A percentile compares a stretch with the other conserved stretches of the same genome.
Evolutionary conservation across 352 stramenopile species (phyloP).

Genomic region (Phytopythium litorale): DNA sequence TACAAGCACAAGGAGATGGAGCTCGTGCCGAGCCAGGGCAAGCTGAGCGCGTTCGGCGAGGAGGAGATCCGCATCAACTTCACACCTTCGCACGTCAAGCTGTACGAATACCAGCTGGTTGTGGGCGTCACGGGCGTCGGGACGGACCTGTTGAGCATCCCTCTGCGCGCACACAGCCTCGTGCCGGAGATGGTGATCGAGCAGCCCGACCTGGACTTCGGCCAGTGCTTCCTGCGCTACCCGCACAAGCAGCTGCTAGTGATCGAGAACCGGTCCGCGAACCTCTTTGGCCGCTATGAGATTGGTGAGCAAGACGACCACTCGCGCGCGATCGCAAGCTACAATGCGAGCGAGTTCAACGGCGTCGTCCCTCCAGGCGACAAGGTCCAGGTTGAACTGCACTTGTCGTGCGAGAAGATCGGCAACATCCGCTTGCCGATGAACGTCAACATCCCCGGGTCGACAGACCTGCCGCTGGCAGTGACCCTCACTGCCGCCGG

Average conservation of each 20-base stretch:
- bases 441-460: slow-evolving; percentile 79
- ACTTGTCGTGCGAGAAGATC: slow-evolving; percentile 87
- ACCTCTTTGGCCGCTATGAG: slow-evolving; percentile 85
- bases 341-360: slow-evolving; percentile 49
- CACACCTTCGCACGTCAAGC: slow-evolving; percentile 85
- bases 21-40: slow-evolving; percentile 69
- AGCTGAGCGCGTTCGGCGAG: slow-evolving; percentile 76
- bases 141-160: slow-evolving; percentile 85
- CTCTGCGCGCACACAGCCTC: slow-evolving; percentile 86
- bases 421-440: slow-evolving; percentile 90
- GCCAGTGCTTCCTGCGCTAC: slow-evolving; percentile 89
- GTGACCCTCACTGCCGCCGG: slow-evolving; percentile 82
- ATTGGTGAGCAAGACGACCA: slow-evolving; percentile 89
- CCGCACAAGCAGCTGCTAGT: slow-evolving; percentile 85
- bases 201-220: slow-evolving; percentile 84
- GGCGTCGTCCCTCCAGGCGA: slow-evolving; percentile 65
- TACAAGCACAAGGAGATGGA: slow-evolving; percentile 91
- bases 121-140: slow-evolving; percentile 91
- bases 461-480: slow-evolving; percentile 85
- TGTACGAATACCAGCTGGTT: slow-evolving; percentile 90
- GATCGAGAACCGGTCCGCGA: slow-evolving; percentile 83
- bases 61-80: slow-evolving; percentile 86
- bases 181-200: slow-evolving; percentile 73
- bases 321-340: slow-evolving; percentile 79
- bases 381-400: slow-evolving; percentile 70